Percentiles rank a stretch among this genome's conserved stretches.
These are phyloP conservation scores for Fistulifera pelliculosa DNA, from an alignment of 108 stramenopile genomes.

Conservation along the genomic window DNA sequence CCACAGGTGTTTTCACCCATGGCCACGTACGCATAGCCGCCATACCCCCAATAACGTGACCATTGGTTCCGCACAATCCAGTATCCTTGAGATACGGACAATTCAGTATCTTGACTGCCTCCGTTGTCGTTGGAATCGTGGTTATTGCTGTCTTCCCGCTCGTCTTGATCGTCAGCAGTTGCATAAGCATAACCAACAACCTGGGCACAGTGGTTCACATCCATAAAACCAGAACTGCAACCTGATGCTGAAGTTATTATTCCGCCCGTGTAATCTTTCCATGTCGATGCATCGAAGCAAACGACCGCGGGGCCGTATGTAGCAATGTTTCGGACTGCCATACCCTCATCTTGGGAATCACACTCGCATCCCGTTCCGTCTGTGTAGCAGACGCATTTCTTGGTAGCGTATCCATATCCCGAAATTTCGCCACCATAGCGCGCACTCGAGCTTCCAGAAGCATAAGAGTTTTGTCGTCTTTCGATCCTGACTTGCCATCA, in stretches of 20 bases:
- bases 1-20: constrained; percentile 89
- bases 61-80: constrained; percentile 90
- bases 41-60: constrained; percentile 73
- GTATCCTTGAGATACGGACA: constrained; percentile 52
- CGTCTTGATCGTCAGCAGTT: constrained; percentile 12
- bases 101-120: constrained; percentile 20
- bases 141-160: constrained; percentile 17
- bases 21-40: constrained; percentile 78
- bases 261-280: constrained; percentile 79
- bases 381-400: constrained; percentile 78
- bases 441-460: constrained; percentile 12
- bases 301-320: constrained; percentile 81
- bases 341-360: constrained; percentile 69
- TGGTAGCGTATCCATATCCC: constrained; percentile 84
- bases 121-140: neutral
- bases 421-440: constrained; percentile 63
- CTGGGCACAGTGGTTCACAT: constrained; percentile 85
- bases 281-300: constrained; percentile 70
- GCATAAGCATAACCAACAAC: constrained; percentile 78
- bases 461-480: constrained; percentile 19
- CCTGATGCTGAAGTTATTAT: constrained; percentile 74
- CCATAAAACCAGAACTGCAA: constrained; percentile 57
- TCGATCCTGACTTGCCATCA: constrained; percentile 15
- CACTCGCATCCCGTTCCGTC: constrained; percentile 81
- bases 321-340: constrained; percentile 71